phyloP scores from a whole-genome alignment of 2,329 filamentous ascomycete genomes.

The Malbranchea cinnamomea region DNA sequence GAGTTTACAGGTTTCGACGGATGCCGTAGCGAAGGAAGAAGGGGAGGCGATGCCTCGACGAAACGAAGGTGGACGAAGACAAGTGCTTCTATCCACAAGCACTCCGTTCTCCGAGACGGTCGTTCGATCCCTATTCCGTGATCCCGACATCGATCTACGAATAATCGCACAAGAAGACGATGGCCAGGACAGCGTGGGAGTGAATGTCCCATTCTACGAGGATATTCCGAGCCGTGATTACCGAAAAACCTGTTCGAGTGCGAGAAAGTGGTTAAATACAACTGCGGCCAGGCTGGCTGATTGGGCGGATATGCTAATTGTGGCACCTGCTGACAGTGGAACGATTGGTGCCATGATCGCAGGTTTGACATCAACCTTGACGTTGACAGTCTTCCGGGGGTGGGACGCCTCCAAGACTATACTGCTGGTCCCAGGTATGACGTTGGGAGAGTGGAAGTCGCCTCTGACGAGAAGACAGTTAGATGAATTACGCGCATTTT shows the following conservation, averaged over 20 bases:
- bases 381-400: conserved; percentile 65
- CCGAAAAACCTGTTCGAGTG: conserved; percentile 23
- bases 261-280: conserved; percentile 26
- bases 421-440: conserved; percentile 78
- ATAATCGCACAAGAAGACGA: conserved; percentile 25
- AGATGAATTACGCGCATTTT: conserved; percentile 66
- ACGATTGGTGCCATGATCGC: conserved; percentile 76
- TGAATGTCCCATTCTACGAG: conserved; percentile 26
- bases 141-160: conserved; percentile 25
- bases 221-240: conserved; percentile 21
- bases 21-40: no score
- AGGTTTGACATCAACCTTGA: conserved; percentile 65
- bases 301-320: conserved; percentile 76
- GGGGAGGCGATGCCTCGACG: no score
- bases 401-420: conserved; percentile 83
- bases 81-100: conserved; percentile 24
- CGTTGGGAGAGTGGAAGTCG: conserved; percentile 75
- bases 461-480: conserved; percentile 79
- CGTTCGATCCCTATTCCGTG: conserved; percentile 23
- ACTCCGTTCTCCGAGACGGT: conserved; percentile 26
- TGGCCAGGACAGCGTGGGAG: conserved; percentile 14
- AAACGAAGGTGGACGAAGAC: conserved; percentile 14
- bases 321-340: conserved; percentile 74
- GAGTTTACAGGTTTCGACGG: no score
- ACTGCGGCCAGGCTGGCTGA: conserved; percentile 50